These are phyloP conservation scores for Fusarium sp. DNA, from an alignment of 2,329 filamentous ascomycete species.

Conservation along the genomic window DNA sequence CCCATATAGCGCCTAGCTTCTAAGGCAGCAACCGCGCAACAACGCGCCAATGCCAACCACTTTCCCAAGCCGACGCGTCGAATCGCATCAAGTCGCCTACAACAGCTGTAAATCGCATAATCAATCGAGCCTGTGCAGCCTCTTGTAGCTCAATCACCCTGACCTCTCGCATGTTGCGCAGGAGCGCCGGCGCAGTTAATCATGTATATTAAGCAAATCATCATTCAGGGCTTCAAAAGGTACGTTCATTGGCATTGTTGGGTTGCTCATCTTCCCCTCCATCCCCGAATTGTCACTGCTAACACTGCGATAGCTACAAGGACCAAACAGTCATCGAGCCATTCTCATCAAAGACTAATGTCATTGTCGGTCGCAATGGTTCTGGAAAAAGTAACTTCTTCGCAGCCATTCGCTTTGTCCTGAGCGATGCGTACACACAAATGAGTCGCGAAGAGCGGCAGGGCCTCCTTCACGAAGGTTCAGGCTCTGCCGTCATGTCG, in stretches of 20 bases:
- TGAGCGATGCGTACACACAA: slow-evolving; percentile 96
- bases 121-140: slow-evolving; percentile 43
- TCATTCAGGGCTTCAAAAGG: slow-evolving; percentile 99
- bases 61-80: slow-evolving; percentile 47
- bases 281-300: slow-evolving; percentile 28
- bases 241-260: slow-evolving; percentile 56
- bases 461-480: slow-evolving; percentile 96
- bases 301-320: slow-evolving; percentile 81
- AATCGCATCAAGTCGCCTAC: slow-evolving; percentile 48
- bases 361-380: slow-evolving; percentile 98
- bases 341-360: slow-evolving; percentile 97
- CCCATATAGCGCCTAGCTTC: slow-evolving; percentile 16
- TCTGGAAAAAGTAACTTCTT: slow-evolving; percentile 99
- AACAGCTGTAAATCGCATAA: slow-evolving; percentile 36
- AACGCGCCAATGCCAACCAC: slow-evolving; percentile 47
- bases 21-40: slow-evolving; percentile 45
- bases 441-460: slow-evolving; percentile 97
- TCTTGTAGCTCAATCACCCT: slow-evolving; percentile 45
- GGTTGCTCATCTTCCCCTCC: slow-evolving; percentile 13
- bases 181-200: slow-evolving; percentile 57
- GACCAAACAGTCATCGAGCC: slow-evolving; percentile 99
- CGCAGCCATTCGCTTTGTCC: slow-evolving; percentile 96
- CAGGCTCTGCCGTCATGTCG: slow-evolving; percentile 97
- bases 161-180: slow-evolving; percentile 54
- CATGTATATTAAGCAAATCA: slow-evolving; percentile 99